Evolutionary conservation across 2,329 filamentous ascomycete genomes (phyloP), one percentile per base, ranked within the genome.

Genomic region (Alternaria sp.): DNA sequence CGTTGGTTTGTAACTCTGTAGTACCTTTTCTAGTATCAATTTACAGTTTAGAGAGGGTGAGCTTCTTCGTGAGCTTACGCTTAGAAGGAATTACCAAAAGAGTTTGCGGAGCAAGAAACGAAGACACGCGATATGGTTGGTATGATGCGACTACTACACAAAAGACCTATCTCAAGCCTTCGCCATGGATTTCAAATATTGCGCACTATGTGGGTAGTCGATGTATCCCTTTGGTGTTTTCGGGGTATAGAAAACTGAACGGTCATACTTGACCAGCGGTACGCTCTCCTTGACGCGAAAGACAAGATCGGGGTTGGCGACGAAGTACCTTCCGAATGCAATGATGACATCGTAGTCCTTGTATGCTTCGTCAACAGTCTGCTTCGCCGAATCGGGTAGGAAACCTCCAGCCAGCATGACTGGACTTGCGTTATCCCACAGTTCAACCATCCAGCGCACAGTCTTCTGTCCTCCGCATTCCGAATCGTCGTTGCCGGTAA

Each of bases 301-400:
- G 3, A 80, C 78, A 10, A 84, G 69, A 63, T 84, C 82, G 4
- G 81, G 82, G 22, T 78, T 84, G 28, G 78, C 72, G 55, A 83
- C 81, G 63, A 81, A 84, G 45, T 78, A 77, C 38, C 82, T 66
- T 2, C 82, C 82, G 67, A 83, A 83, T 2, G 77, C 79, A 38
- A 84, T 53, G 20, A 60, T 52, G 2, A 60, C 54, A 30, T 58
- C 74, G 36, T 69, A 69, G 16, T 76, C 75, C 7, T 67, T 73
- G 57, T 82, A 79, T 57, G 80, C 67, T 36, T 79, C 74, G 49
- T 77, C 72, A 4, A 80, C 68, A 0, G 68, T 64, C 5, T 71
- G 61, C 32, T 43, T 62, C 14, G 78, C 79, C 8, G 73, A 76
- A 20, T 77, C 71, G 1, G 77, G 69, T 11, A 70, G 70, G 60